These are phyloP conservation scores for Halenospora varia DNA, from an alignment of 495 filamentous ascomycete genomes.

Conservation along the genomic window DNA sequence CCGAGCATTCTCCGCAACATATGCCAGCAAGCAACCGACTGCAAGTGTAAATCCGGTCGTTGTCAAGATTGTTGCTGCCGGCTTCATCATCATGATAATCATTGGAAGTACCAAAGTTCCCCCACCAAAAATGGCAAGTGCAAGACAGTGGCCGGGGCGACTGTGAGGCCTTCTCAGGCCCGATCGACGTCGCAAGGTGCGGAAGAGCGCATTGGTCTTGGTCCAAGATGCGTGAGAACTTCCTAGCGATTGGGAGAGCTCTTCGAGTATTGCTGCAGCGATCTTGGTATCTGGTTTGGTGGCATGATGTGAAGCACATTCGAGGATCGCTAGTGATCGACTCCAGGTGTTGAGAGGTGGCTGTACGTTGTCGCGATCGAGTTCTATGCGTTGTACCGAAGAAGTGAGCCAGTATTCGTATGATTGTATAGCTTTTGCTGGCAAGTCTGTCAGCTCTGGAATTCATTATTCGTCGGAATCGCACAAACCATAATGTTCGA, in stretches of 20 bases:
- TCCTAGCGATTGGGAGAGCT: not conserved
- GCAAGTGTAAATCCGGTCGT: slow-evolving; percentile 6
- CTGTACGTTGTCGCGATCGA: not conserved
- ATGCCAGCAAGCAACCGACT: slow-evolving; percentile 9
- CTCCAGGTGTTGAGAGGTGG: slow-evolving; percentile 9
- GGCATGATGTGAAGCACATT: slow-evolving; percentile 1
- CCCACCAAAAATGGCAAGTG: no score
- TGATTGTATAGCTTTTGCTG: slow-evolving; percentile 8
- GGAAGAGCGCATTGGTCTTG: not conserved
- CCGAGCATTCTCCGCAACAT: slow-evolving; percentile 6
- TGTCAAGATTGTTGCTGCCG: no score
- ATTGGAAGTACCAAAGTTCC: no score
- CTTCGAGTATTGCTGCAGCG: not conserved
- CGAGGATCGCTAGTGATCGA: slow-evolving; percentile 12
- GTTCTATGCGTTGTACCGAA: slow-evolving; percentile 5
- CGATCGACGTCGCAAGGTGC: not conserved
- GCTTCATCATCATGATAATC: no score
- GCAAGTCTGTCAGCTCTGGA: not conserved
- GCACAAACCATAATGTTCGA: not conserved
- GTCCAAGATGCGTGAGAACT: not conserved
- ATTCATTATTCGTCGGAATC: not conserved
- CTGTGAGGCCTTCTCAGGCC: slow-evolving; percentile 7
- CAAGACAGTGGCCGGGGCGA: no score
- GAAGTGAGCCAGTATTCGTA: slow-evolving; percentile 13
- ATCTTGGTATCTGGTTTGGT: not conserved